Conservation (phyloP, 345 rosid species). For the Syzygium oleosum region DNA sequence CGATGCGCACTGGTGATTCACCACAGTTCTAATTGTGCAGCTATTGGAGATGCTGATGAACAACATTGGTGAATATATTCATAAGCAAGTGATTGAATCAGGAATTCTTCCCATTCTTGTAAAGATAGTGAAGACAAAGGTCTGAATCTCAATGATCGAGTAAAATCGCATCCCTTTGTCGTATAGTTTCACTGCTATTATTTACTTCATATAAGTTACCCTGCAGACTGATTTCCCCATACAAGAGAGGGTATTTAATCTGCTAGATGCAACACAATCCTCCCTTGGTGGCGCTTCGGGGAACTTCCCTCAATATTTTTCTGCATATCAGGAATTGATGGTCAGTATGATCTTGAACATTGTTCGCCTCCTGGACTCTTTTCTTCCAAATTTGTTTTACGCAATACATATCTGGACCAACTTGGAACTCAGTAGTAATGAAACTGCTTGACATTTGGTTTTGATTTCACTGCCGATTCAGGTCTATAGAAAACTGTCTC, state of each 20-base stretch:
- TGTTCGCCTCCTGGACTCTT: not conserved
- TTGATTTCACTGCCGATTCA: not conserved
- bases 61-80: constrained; percentile 74
- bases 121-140: constrained; percentile 96
- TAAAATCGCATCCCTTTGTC: not conserved
- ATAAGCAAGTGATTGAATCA: constrained; percentile 66
- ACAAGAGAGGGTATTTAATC: constrained; percentile 85
- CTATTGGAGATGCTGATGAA: constrained; percentile 94
- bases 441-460: not conserved
- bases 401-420: not conserved
- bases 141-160: constrained; percentile 11
- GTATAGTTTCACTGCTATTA: not conserved
- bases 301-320: constrained; percentile 80
- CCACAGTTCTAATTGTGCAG: not conserved
- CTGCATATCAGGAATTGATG: constrained; percentile 85
- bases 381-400: not conserved
- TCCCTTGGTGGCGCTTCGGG: constrained; percentile 89
- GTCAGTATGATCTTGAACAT: constrained; percentile 32
- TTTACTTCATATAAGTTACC: not conserved
- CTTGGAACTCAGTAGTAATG: not conserved
- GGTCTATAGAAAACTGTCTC: not conserved
- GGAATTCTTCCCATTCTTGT: constrained; percentile 74
- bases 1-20: not conserved
- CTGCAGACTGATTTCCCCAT: constrained; percentile 75
- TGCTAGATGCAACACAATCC: constrained; percentile 95